Conservation (phyloP, 805 yeast genomes). For the Wickerhamiella cacticola region DNA sequence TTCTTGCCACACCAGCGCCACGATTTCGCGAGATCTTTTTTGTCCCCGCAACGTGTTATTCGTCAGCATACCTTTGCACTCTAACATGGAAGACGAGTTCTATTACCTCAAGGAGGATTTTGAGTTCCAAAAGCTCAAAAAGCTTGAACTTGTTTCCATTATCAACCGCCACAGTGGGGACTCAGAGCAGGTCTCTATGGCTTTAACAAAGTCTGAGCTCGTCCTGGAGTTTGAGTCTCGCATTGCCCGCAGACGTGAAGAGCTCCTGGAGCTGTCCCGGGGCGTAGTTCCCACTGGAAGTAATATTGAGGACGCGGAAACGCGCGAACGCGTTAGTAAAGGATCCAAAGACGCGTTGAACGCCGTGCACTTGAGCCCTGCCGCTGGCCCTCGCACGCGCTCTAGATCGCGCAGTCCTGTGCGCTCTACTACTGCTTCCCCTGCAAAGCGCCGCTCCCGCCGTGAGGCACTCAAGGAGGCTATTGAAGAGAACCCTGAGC, state of each 20-base stretch:
- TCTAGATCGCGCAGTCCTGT: slow-evolving; percentile 12
- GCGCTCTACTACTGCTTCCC: not conserved
- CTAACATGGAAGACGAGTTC: slow-evolving; percentile 7
- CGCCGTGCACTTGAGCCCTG: slow-evolving; percentile 1
- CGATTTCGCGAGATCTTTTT: not conserved
- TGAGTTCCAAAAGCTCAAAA: slow-evolving; percentile 1
- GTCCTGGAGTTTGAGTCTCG: not conserved
- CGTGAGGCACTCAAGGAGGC: slow-evolving; percentile 3
- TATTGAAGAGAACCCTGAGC: not conserved
- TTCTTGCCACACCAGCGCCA: not conserved
- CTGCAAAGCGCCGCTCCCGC: not conserved
- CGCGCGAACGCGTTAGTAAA: not conserved
- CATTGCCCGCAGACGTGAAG: not conserved
- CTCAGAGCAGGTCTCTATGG: not conserved
- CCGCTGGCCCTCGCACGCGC: slow-evolving; percentile 13
- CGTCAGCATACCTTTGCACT: slow-evolving; percentile 8
- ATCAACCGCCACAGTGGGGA: slow-evolving; percentile 4
- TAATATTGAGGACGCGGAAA: slow-evolving; percentile 3
- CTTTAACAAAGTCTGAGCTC: not conserved
- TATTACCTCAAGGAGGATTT: slow-evolving; percentile 7
- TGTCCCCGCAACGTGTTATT: slow-evolving; percentile 5
- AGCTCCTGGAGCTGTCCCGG: not conserved
- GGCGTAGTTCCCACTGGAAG: slow-evolving; percentile 5
- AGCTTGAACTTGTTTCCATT: not conserved
- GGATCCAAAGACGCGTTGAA: not conserved